phyloP scores from a whole-genome alignment of 2,329 filamentous ascomycete species.

The Pseudopyrenochaeta lycopersici region DNA sequence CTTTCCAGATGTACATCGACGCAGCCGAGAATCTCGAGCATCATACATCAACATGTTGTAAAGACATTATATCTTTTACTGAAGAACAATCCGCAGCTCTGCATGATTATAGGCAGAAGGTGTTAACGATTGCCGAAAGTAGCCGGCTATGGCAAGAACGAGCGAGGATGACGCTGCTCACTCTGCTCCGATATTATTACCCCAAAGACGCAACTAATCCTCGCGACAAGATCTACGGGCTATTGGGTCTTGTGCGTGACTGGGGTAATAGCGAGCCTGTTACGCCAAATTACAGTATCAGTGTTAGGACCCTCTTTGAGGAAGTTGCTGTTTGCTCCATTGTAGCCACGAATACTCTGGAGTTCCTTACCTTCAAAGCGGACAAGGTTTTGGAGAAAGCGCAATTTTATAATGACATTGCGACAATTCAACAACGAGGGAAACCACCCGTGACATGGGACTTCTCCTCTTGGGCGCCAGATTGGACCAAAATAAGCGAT shows the following conservation, averaged over 20 bases:
- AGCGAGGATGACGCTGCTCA: neutral
- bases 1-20: slow-evolving; percentile 5
- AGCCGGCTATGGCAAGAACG: slow-evolving; percentile 2
- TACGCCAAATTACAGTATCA: slow-evolving; percentile 7
- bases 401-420: neutral
- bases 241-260: slow-evolving; percentile 11
- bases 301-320: neutral
- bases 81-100: neutral
- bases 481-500: slow-evolving; percentile 8
- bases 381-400: neutral
- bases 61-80: neutral
- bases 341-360: neutral
- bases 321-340: slow-evolving; percentile 2
- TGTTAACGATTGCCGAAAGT: slow-evolving; percentile 4
- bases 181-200: slow-evolving; percentile 8
- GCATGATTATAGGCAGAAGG: neutral
- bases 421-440: neutral
- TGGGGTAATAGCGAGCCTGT: slow-evolving; percentile 5
- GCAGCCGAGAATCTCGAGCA: slow-evolving; percentile 1
- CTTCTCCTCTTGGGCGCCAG: slow-evolving; percentile 2
- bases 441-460: slow-evolving; percentile 3
- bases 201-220: slow-evolving; percentile 8
- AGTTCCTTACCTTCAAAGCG: slow-evolving; percentile 3
- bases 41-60: slow-evolving; percentile 8
- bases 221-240: slow-evolving; percentile 12